Percentiles rank a stretch among this genome's conserved stretches.
These are phyloP conservation scores for Yarrowia bubula DNA, from an alignment of 805 yeast species.

Conservation along the genomic window DNA sequence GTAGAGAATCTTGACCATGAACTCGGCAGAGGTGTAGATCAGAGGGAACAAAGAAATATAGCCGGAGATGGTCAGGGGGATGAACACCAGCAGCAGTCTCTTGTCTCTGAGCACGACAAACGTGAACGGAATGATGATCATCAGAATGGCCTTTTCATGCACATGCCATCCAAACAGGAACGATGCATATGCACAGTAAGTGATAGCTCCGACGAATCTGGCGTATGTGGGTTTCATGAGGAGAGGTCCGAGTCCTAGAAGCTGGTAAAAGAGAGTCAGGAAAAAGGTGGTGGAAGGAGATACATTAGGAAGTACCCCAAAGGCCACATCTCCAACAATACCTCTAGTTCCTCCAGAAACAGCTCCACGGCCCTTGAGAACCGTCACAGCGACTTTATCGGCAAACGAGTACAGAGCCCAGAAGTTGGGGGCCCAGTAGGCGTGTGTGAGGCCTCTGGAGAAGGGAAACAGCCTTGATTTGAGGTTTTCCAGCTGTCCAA, in stretches of 20 bases:
- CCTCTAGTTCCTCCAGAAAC: conserved; percentile 67
- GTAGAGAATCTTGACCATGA: conserved; percentile 70
- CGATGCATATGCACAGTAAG: conserved; percentile 87
- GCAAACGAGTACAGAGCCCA: conserved; percentile 91
- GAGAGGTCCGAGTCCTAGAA: conserved; percentile 70
- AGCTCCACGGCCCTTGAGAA: conserved; percentile 29
- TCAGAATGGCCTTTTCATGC: conserved; percentile 93
- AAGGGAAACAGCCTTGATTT: conserved; percentile 81
- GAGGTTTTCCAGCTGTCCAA: conserved; percentile 62
- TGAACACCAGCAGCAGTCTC: conserved; percentile 67
- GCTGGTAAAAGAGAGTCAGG: conserved; percentile 80
- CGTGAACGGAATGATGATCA: conserved; percentile 83
- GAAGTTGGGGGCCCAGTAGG: conserved; percentile 98
- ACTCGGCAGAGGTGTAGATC: conserved; percentile 74
- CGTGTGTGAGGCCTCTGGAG: conserved; percentile 92
- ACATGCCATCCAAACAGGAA: conserved; percentile 98
- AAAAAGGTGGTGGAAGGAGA: conserved; percentile 74
- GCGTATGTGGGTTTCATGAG: conserved; percentile 62
- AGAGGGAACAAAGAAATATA: conserved; percentile 87
- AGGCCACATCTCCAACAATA: conserved; percentile 84
- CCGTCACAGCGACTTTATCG: conserved; percentile 52
- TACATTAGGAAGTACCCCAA: conserved; percentile 75
- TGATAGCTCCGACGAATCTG: conserved; percentile 77
- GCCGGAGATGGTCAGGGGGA: conserved; percentile 72
- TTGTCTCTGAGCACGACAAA: conserved; percentile 71